Percentiles rank a stretch among this genome's conserved stretches.
Conservation (phyloP, 163 green algal species). For the Dunaliella salina region DNA sequence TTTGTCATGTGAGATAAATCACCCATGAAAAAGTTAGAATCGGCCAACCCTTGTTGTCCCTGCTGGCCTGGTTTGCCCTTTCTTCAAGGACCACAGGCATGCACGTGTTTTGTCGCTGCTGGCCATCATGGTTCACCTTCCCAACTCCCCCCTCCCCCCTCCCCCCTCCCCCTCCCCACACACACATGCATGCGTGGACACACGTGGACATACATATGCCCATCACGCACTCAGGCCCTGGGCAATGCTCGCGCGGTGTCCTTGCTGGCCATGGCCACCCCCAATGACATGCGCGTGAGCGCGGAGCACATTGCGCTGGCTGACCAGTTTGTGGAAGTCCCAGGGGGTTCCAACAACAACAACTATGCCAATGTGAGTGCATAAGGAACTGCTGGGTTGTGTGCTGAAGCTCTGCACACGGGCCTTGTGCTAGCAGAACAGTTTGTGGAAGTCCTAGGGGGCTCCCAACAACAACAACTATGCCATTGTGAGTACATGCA, state of each 20-base stretch:
- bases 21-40: too few relatives aligned
- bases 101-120: background rate
- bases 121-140: background rate
- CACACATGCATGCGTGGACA: too few relatives aligned
- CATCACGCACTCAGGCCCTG: conserved; percentile 4
- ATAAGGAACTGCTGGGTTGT: background rate
- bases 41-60: too few relatives aligned
- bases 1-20: too few relatives aligned
- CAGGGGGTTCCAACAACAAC: conserved; percentile 95
- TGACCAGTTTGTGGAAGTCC: conserved; percentile 94
- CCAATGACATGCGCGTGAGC: conserved; percentile 92
- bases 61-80: too few relatives aligned
- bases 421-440: conserved; percentile 84
- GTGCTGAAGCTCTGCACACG: too few relatives aligned
- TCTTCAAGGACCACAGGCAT: too few relatives aligned
- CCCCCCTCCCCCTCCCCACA: too few relatives aligned
- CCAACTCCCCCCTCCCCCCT: background rate
- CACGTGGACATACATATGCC: too few relatives aligned
- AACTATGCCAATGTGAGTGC: conserved; percentile 97
- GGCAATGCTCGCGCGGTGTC: conserved; percentile 33
- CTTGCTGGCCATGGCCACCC: conserved; percentile 93
- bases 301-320: conserved; percentile 65
- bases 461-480: conserved; percentile 99
- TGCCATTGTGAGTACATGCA: conserved; percentile 83
- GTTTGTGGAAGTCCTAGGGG: conserved; percentile 92